A percentile compares a stretch with the other conserved stretches of the same genome.
These are phyloP conservation scores for Penicillium paneum DNA, from an alignment of 2,329 filamentous ascomycete species.

Conservation along the genomic window DNA sequence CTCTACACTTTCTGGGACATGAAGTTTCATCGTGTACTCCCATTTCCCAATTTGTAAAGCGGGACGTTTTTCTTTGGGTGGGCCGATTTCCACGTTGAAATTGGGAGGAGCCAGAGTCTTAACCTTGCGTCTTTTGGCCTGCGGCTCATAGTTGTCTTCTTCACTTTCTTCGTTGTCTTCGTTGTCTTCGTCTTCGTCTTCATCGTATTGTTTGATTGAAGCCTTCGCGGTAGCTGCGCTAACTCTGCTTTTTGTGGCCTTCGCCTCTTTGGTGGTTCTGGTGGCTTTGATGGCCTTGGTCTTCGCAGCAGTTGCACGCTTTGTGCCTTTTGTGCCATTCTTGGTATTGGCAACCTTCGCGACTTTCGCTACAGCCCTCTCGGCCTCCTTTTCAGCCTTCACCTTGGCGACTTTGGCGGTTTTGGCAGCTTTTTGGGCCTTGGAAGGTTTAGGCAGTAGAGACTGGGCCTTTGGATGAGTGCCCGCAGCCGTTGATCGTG, in stretches of 20 bases:
- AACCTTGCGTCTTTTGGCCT: background rate
- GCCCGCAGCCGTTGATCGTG: background rate
- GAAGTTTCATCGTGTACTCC: background rate
- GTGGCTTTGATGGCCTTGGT: background rate
- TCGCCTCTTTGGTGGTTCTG: background rate
- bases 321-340: background rate
- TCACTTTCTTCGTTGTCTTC: conserved; percentile 7
- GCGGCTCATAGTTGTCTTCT: background rate
- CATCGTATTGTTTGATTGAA: background rate
- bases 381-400: background rate
- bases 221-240: background rate
- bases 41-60: background rate
- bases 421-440: background rate
- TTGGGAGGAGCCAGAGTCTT: no score
- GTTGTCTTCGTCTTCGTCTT: conserved; percentile 8
- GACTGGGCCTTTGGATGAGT: background rate
- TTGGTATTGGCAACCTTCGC: background rate
- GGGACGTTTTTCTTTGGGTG: background rate
- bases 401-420: background rate
- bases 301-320: background rate
- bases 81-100: background rate
- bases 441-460: background rate
- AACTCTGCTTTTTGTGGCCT: background rate
- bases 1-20: background rate
- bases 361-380: background rate